phyloP scores from a whole-genome alignment of 805 yeast species.

The Kluyveromyces wickerhamii region DNA sequence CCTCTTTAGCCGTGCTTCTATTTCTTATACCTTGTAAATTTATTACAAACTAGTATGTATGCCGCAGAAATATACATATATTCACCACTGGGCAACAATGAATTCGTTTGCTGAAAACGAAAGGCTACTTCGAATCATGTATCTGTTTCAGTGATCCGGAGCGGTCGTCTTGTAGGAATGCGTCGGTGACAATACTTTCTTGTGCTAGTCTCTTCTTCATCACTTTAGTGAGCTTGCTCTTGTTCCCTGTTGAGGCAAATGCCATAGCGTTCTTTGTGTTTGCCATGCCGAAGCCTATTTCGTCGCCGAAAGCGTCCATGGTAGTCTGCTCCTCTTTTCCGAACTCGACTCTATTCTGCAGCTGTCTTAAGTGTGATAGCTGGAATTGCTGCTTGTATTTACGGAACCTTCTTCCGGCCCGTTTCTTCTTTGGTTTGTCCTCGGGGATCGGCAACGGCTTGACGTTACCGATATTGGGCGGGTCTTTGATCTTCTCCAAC shows the following conservation, averaged over 20 bases:
- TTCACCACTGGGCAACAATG: no score
- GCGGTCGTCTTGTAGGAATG: conserved; percentile 5
- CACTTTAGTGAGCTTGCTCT: conserved; percentile 52
- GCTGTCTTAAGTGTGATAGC: conserved; percentile 70
- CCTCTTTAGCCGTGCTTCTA: no score
- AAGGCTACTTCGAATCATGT: no score
- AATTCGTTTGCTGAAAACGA: no score
- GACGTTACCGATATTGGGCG: conserved; percentile 67
- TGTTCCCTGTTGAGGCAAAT: conserved; percentile 32
- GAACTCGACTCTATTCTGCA: conserved; percentile 79
- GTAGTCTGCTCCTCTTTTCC: conserved; percentile 63
- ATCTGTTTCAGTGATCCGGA: conserved; percentile 5
- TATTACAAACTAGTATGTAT: no score
- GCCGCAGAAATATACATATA: no score
- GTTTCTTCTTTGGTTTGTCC: conserved; percentile 66
- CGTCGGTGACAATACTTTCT: conserved; percentile 4
- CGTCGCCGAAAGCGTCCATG: conserved; percentile 66
- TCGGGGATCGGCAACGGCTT: conserved; percentile 67
- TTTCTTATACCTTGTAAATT: no score
- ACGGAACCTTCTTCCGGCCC: conserved; percentile 79
- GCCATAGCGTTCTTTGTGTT: conserved; percentile 20
- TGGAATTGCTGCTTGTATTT: conserved; percentile 75
- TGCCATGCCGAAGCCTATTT: conserved; percentile 75
- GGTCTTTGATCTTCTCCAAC: conserved; percentile 63
- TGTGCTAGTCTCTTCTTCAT: conserved; percentile 42